These are phyloP conservation scores for Suillus weaverae DNA, from an alignment of 768 basidiomycete genomes.

Conservation along the genomic window DNA sequence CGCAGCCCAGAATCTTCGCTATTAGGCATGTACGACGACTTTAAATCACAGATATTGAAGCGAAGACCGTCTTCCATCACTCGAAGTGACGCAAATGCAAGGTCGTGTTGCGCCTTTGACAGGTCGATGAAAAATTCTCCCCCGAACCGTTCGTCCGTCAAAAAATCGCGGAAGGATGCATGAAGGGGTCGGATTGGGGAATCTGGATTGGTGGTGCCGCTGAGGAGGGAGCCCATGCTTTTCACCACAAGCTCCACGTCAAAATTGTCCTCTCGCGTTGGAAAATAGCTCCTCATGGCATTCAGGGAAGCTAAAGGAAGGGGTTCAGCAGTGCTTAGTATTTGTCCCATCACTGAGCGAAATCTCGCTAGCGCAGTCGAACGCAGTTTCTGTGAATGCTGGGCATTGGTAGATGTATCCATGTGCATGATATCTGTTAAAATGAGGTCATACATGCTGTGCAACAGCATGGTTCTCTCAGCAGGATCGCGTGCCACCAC, in stretches of 20 bases:
- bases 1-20: constrained; percentile 14
- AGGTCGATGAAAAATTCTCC: constrained; percentile 16
- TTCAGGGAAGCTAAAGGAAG: neutral
- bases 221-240: constrained; percentile 10
- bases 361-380: neutral
- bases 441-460: neutral
- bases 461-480: neutral
- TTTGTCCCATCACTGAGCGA: constrained; percentile 1
- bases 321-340: constrained; percentile 2
- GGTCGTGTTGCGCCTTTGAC: constrained; percentile 13
- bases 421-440: neutral
- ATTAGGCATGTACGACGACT: constrained; percentile 31
- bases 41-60: constrained; percentile 38
- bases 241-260: neutral
- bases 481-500: neutral
- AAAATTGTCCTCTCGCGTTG: neutral
- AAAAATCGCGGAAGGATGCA: constrained; percentile 30
- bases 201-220: neutral
- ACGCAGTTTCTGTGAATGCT: neutral
- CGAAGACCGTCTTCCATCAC: constrained; percentile 31
- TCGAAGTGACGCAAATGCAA: constrained; percentile 24
- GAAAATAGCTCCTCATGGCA: neutral
- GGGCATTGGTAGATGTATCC: neutral
- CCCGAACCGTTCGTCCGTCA: constrained; percentile 14
- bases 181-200: constrained; percentile 23